Base-by-base conservation (phyloP, 768 basidiomycete genomes). In the Trichaptum fuscoviolaceum region DNA sequence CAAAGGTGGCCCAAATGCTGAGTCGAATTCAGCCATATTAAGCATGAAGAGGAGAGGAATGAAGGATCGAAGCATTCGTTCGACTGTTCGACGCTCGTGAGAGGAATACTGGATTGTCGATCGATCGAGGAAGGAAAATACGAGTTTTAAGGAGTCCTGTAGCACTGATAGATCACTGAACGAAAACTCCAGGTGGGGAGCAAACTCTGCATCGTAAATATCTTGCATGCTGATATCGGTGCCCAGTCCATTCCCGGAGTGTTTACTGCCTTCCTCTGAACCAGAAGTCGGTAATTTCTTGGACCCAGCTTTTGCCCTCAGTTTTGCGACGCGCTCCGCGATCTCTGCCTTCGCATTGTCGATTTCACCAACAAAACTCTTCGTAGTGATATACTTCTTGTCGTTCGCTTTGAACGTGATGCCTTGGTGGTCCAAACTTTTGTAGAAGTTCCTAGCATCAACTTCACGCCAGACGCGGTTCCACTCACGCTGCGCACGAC, bases 371-470 rank as follows among this genome's bases (percentile, higher is more conserved):
- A 94, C 87, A 72, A 96, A 92, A 69, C 88, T 79, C 74, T 93
- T 95, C 58, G 91, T 83, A 7, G 91, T 94, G 73, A 95, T 91
- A 67, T 83, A 85, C 78, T 93, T 93, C 85, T 98, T 98, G 82
- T 99, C 97, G 76, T 94, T 96, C 66, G 84, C 83, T 80, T 98
- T 99, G 87, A 96, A 97, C 67, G 84, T 87, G 75, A 93, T 92
- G 20, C 95, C 96, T 75, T 97, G 96, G 73, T 97, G 94, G 75
- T 99, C 97, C 63, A 99, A 87, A 34, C 91, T 90, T 79, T 96
- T 98, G 87, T 97, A 96, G 75, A 96, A 99, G 80, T 99, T 99
- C 79, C 95, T 95, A 65, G 90, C 90, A 72, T 99, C 95, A 62
- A 96, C 91, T 75, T 98, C 96, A 63, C 95, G 84, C 97, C 97